Conservation (phyloP, 202 grass and related monocot species). For the Panicum hallii region DNA sequence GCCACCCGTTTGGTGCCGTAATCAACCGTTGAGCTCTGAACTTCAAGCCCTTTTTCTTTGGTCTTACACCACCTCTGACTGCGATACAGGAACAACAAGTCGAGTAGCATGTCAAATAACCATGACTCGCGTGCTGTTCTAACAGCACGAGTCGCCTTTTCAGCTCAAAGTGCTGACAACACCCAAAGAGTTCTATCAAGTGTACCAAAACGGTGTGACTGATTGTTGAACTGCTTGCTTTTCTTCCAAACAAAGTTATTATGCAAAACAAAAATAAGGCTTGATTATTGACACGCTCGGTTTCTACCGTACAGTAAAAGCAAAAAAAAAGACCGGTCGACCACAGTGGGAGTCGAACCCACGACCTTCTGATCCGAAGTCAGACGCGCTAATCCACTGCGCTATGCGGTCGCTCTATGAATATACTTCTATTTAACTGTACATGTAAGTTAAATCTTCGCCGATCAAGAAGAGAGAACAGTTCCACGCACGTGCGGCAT, state of each 20-base stretch:
- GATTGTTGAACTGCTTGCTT: background rate
- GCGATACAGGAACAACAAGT: background rate
- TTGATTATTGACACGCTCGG: background rate
- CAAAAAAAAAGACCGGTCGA: background rate
- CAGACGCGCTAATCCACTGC: constrained; percentile 99
- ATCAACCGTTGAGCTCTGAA: background rate
- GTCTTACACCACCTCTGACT: background rate
- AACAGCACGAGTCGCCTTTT: background rate
- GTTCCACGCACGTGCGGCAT: constrained; percentile 57
- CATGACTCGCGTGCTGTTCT: background rate
- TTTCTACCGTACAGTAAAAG: background rate
- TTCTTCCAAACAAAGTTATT: background rate
- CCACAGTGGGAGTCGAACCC: constrained; percentile 78
- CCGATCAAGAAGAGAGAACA: background rate
- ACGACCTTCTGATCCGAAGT: constrained; percentile 99
- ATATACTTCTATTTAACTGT: accelerated
- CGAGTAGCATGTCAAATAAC: no score
- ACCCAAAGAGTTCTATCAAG: background rate
- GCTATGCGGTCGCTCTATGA: constrained; percentile 72
- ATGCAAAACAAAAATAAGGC: background rate
- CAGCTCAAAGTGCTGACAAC: background rate
- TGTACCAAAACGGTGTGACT: background rate
- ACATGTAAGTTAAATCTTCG: background rate
- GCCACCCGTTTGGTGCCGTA: background rate
- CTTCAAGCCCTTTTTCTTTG: background rate